These are phyloP conservation scores for Nothophytophthora sp. DNA, from an alignment of 352 stramenopile species.

Conservation along the genomic window DNA sequence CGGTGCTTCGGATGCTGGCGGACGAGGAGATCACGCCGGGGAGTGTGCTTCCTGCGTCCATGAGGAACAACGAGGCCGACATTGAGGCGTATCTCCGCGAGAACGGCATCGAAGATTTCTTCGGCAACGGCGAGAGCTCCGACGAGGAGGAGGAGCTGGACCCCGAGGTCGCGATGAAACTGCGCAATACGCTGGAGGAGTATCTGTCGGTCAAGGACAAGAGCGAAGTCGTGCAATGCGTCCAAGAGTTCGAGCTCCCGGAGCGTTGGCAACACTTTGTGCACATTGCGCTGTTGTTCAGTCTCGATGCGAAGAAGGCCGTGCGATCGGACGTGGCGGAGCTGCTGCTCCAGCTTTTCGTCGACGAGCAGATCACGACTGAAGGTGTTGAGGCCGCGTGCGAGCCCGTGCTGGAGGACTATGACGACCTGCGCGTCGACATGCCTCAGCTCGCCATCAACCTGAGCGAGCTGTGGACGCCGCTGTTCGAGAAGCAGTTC, in stretches of 20 bases:
- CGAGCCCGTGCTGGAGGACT: constrained; percentile 63
- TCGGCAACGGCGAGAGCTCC: constrained; percentile 43
- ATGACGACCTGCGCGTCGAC: constrained; percentile 76
- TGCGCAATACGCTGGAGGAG: constrained; percentile 77
- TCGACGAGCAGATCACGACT: constrained; percentile 35
- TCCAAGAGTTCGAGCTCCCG: constrained; percentile 60
- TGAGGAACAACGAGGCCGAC: constrained; percentile 39
- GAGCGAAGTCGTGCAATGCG: constrained; percentile 70
- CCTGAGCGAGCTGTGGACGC: constrained; percentile 57
- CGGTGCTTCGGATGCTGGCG: constrained; percentile 73
- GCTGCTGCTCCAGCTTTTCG: constrained; percentile 49
- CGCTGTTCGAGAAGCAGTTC: constrained; percentile 55
- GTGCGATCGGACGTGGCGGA: constrained; percentile 45
- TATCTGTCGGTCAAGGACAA: constrained; percentile 79
- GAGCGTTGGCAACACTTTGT: constrained; percentile 74
- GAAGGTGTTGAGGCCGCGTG: constrained; percentile 60
- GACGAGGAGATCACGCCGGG: constrained; percentile 75
- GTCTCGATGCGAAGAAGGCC: constrained; percentile 51
- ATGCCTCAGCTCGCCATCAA: constrained; percentile 64
- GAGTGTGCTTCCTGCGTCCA: constrained; percentile 45
- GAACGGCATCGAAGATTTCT: constrained; percentile 68
- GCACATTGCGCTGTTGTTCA: constrained; percentile 43
- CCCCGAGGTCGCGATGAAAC: constrained; percentile 57
- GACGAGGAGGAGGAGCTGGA: constrained; percentile 66
- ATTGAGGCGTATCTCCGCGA: constrained; percentile 64